Conservation (phyloP, 1,284 basidiomycete genomes). For the Moesziomyces globuligerus region DNA sequence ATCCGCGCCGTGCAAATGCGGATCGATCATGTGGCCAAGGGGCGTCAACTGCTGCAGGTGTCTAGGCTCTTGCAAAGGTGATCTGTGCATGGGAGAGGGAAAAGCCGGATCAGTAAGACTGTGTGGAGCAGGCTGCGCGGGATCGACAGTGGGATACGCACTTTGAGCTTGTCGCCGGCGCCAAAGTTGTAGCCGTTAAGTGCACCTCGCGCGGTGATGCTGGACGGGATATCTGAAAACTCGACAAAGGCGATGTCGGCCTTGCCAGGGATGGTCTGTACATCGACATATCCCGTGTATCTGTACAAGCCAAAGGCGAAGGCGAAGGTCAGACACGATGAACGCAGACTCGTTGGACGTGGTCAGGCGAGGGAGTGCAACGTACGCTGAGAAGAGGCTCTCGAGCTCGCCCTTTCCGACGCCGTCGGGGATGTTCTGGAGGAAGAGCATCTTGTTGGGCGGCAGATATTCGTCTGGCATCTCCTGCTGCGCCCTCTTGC, state of each 20-base stretch:
- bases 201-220: constrained; percentile 58
- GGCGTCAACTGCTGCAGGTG: too few species aligned
- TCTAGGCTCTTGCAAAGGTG: constrained; percentile 47
- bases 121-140: constrained; percentile 1
- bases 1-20: constrained; percentile 50
- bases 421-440: constrained; percentile 73
- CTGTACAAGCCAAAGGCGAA: constrained; percentile 10
- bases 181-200: constrained; percentile 63
- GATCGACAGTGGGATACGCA: constrained; percentile 14
- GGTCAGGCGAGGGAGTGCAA: background rate
- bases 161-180: constrained; percentile 61
- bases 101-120: constrained; percentile 1
- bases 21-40: constrained; percentile 30
- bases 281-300: constrained; percentile 57
- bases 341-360: background rate
- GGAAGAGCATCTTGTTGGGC: constrained; percentile 97
- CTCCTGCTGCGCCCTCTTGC: constrained; percentile 44
- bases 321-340: background rate
- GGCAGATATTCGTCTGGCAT: constrained; percentile 99
- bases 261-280: constrained; percentile 64
- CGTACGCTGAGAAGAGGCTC: constrained; percentile 56
- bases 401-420: constrained; percentile 57
- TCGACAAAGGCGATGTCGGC: constrained; percentile 65
- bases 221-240: constrained; percentile 55
- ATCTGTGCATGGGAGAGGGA: constrained; percentile 20